Evolutionary conservation across 352 stramenopile species (phyloP), one percentile per base, ranked within the genome.

Genomic region (Globisporangium cystogenes): DNA sequence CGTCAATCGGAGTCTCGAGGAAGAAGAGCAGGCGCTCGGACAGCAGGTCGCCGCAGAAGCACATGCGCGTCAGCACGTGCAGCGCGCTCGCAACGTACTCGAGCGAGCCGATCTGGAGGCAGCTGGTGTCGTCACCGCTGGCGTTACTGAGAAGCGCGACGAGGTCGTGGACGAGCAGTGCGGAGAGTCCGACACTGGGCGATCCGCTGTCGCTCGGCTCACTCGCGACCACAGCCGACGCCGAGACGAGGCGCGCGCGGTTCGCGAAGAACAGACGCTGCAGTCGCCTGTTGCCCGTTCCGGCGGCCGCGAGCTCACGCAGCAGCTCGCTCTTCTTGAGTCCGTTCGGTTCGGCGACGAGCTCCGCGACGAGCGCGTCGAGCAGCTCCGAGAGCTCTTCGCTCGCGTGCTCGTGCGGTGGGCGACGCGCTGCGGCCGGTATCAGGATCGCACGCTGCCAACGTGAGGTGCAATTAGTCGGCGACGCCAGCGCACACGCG

Each of bases 221-320:
- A 20, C 16, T 62, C 64, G 23, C 27, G 26, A 7, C 14, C 33
- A 39, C 14, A 18, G 14, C 18, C 15, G 45, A n/a, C 24, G 8
- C 2, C 10, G 21, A 26, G 16, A 53, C 7, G 47, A 53, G 20
- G 3, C 40, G 40, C 37, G 64, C 76, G 14, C 68, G 67, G 54
- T 86, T 63, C 48, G 70, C 60, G 23, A 89, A 85, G 60, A 82
- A 79, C 36, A 84, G 67, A 16, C 60, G 54, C 53, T 74, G 66
- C 11, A 87, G 58, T n/a, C 53, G 39, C 5, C 53, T 37, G 12
- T 65, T 74, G 51, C 65, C 60, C 20, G 51, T 59, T 3, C 58
- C 59, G 8, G 73, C 78, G 4, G 52, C 53, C 27, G 69, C 69
- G 18, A 89, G 72, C 36, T 88, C 77, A 11, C 72, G 42, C 1